Evolutionary conservation across 129 eudicot species (phyloP).

Genomic region (Lactuca sativa): DNA sequence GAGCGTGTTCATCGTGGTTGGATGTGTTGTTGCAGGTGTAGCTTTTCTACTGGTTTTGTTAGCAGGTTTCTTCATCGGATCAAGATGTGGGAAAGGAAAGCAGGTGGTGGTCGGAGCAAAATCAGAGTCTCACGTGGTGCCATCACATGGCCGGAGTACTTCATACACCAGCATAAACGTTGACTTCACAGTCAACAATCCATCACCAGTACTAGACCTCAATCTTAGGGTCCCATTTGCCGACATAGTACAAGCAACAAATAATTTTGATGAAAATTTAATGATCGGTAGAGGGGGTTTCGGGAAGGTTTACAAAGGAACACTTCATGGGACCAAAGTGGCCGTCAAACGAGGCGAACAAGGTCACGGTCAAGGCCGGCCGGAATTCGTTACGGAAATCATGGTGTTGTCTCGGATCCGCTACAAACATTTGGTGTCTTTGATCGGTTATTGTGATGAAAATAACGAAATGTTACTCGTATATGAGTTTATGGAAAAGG

Average conservation of each 20-base stretch:
- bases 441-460: constrained; percentile 73
- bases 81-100: constrained; percentile 20
- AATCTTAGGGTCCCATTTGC: constrained; percentile 42
- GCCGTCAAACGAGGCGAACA: constrained; percentile 62
- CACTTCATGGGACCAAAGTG: constrained; percentile 46
- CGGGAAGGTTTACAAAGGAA: constrained; percentile 68
- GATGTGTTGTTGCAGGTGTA: constrained; percentile 42
- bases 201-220: constrained; percentile 36
- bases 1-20: constrained; percentile 25
- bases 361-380: constrained; percentile 55
- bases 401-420: constrained; percentile 53
- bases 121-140: constrained; percentile 8
- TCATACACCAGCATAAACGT: constrained; percentile 34
- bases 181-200: constrained; percentile 28
- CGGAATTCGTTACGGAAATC: constrained; percentile 64
- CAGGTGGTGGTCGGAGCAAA: background rate
- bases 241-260: constrained; percentile 48
- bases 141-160: constrained; percentile 32
- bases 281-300: constrained; percentile 70
- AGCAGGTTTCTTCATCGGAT: constrained; percentile 23
- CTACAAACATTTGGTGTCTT: constrained; percentile 56
- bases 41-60: constrained; percentile 33
- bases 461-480: constrained; percentile 63
- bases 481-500: constrained; percentile 71
- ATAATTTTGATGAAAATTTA: constrained; percentile 41